A percentile compares a stretch with the other conserved stretches of the same genome.
phyloP scores from a whole-genome alignment of 1,284 basidiomycete genomes.

The Inonotus hispidus region DNA sequence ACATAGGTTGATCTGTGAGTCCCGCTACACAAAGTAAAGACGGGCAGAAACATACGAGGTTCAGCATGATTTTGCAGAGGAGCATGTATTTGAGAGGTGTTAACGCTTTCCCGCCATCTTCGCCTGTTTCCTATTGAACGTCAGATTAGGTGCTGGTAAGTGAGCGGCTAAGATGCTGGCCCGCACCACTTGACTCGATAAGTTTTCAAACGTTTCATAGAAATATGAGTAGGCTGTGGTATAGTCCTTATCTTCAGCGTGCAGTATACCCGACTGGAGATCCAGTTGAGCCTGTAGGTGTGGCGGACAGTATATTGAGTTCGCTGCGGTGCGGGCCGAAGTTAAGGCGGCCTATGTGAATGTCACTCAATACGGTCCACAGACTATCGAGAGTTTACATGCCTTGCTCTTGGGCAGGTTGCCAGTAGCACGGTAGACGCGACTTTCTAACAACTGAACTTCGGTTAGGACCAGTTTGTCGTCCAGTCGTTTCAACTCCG shows the following conservation, averaged over 20 bases:
- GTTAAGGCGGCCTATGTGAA: conserved; percentile 77
- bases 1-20: conserved; percentile 4
- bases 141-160: not conserved
- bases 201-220: conserved; percentile 90
- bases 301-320: conserved; percentile 97
- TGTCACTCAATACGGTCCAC: too few species aligned
- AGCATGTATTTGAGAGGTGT: conserved; percentile 96
- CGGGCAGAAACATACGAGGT: conserved; percentile 54
- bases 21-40: not conserved
- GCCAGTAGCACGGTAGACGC: conserved; percentile 87
- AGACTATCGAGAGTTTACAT: too few species aligned
- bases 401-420: conserved; percentile 95
- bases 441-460: conserved; percentile 89
- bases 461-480: conserved; percentile 99
- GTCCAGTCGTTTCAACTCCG: conserved; percentile 89
- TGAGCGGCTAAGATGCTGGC: conserved; percentile 32
- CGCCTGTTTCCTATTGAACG: conserved; percentile 22
- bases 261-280: conserved; percentile 87
- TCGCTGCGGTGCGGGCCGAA: conserved; percentile 90
- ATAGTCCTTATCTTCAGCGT: conserved; percentile 98
- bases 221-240: conserved; percentile 98
- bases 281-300: conserved; percentile 89
- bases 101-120: conserved; percentile 42
- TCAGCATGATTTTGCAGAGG: conserved; percentile 97
- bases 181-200: conserved; percentile 58